Conservation (phyloP, 129 eudicot species). For the Logfia minima region DNA sequence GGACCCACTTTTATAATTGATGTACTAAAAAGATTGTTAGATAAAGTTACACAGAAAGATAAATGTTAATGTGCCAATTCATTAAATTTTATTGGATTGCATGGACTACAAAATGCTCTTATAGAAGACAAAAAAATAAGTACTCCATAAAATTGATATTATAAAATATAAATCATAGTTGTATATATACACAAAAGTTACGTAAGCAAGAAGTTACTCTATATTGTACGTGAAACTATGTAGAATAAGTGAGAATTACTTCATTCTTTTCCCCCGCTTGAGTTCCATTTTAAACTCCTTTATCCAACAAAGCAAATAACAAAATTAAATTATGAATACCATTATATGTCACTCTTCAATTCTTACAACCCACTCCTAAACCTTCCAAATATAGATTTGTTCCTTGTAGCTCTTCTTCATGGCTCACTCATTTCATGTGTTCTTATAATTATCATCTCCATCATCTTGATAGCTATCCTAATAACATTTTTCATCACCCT, state of each 20-base stretch:
- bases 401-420: slow-evolving; percentile 62
- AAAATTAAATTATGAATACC: neutral
- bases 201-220: slow-evolving; percentile 13
- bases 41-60: too few species aligned
- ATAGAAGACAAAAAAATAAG: too few species aligned
- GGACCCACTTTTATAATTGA: too few species aligned
- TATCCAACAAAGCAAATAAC: slow-evolving; percentile 11
- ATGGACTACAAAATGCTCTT: too few species aligned
- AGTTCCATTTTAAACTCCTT: too few species aligned
- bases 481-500: slow-evolving; percentile 34
- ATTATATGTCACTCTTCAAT: neutral
- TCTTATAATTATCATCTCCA: slow-evolving; percentile 45
- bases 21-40: too few species aligned
- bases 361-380: slow-evolving; percentile 2
- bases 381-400: slow-evolving; percentile 39
- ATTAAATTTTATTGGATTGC: too few species aligned
- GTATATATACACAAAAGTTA: neutral
- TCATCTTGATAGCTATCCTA: slow-evolving; percentile 39
- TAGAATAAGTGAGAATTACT: slow-evolving; percentile 33
- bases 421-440: slow-evolving; percentile 53
- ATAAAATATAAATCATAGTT: too few species aligned
- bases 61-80: too few species aligned
- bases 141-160: too few species aligned
- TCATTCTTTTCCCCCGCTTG: too few species aligned
- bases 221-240: neutral